These are phyloP conservation scores for Phialocephala subalpina DNA, from an alignment of 2,329 filamentous ascomycete species.

Conservation along the genomic window DNA sequence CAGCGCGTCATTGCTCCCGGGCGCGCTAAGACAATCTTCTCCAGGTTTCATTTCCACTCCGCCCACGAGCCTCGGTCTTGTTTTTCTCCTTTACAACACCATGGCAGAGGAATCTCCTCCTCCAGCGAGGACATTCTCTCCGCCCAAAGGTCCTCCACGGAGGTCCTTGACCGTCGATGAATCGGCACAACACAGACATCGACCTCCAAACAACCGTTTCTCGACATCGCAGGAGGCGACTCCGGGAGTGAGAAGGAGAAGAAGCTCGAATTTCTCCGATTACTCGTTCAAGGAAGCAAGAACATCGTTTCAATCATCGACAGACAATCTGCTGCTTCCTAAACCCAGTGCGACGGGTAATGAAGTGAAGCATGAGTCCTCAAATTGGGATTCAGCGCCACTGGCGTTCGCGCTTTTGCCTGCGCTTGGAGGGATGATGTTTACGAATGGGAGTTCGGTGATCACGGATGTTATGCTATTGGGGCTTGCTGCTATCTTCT, in stretches of 20 bases:
- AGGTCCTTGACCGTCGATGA: conserved; percentile 33
- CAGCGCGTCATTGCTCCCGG: background rate
- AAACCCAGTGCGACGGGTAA: conserved; percentile 53
- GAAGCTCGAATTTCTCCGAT: conserved; percentile 83
- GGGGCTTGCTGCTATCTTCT: conserved; percentile 80
- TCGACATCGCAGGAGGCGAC: conserved; percentile 39
- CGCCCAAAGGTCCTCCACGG: conserved; percentile 22
- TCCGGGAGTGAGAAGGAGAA: conserved; percentile 55
- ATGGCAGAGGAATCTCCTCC: conserved; percentile 24
- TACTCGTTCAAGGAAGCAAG: conserved; percentile 74
- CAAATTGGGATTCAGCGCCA: conserved; percentile 81
- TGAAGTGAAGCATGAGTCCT: conserved; percentile 59
- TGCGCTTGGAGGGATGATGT: conserved; percentile 83
- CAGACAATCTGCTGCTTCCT: conserved; percentile 72
- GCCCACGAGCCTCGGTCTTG: conserved; percentile 6
- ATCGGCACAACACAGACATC: conserved; percentile 32
- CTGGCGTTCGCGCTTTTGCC: conserved; percentile 85
- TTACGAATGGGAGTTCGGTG: conserved; percentile 83
- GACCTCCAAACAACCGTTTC: conserved; percentile 34
- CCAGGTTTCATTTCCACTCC: background rate
- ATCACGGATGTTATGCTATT: conserved; percentile 87
- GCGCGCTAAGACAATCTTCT: background rate
- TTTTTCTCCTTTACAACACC: conserved; percentile 7
- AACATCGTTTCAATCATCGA: conserved; percentile 68
- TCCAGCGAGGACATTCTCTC: conserved; percentile 20